Percentiles rank a stretch among this genome's conserved stretches.
Conservation (phyloP, 768 basidiomycete species). For the Rubroboletus satanas region DNA sequence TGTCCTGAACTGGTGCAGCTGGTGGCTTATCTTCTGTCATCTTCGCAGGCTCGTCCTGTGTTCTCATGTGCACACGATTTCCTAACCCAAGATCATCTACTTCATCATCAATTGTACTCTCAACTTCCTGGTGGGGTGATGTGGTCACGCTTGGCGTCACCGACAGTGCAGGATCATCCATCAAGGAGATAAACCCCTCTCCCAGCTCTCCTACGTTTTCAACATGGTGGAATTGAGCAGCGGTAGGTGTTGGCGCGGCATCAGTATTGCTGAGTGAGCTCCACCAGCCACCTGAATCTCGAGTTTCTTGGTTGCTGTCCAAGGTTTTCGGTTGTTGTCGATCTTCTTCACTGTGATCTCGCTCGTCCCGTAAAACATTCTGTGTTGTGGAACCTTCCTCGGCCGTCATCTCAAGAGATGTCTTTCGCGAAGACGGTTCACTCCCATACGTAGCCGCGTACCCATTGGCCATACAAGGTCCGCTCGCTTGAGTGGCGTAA, state of each 20-base stretch:
- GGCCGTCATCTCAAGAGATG: constrained; percentile 29
- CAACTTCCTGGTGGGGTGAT: constrained; percentile 9
- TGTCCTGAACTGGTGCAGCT: constrained; percentile 16
- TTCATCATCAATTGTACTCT: constrained; percentile 42
- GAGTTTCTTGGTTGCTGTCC: constrained; percentile 34
- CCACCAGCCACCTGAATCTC: constrained; percentile 60
- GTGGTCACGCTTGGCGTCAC: constrained; percentile 27
- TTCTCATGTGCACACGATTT: constrained; percentile 52
- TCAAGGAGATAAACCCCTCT: constrained; percentile 77
- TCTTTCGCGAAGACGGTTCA: constrained; percentile 26
- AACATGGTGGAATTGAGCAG: constrained; percentile 57
- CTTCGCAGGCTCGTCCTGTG: constrained; percentile 28
- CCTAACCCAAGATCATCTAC: constrained; percentile 92
- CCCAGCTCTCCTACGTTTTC: constrained; percentile 41
- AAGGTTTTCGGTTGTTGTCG: constrained; percentile 9
- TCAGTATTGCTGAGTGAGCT: constrained; percentile 42
- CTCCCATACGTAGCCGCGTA: constrained; percentile 35
- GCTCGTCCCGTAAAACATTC: not conserved
- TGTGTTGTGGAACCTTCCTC: constrained; percentile 24
- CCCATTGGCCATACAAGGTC: constrained; percentile 34
- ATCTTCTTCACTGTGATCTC: constrained; percentile 5
- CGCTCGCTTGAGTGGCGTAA: constrained; percentile 24
- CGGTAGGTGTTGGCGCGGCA: constrained; percentile 59
- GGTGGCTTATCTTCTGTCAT: constrained; percentile 23
- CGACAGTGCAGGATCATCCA: constrained; percentile 58